A percentile compares a stretch with the other conserved stretches of the same genome.
Conservation (phyloP, 192 early-diverging fungal species). For the Backusella parvicylindrica region DNA sequence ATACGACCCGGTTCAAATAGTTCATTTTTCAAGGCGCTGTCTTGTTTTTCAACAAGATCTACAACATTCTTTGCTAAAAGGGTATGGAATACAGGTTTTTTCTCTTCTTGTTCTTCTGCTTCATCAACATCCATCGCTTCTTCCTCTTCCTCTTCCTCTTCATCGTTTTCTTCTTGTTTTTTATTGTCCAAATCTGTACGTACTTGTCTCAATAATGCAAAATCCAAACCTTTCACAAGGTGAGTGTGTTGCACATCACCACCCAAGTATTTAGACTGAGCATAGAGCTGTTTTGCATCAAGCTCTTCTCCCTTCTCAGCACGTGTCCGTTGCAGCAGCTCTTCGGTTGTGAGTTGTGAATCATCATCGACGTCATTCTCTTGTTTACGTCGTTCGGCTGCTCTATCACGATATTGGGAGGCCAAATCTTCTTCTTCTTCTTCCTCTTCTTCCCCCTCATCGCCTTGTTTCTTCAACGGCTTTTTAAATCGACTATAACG, state of each 20-base stretch:
- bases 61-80: slow-evolving; percentile 48
- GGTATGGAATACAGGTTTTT: slow-evolving; percentile 33
- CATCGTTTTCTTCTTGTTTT: slow-evolving; percentile 40
- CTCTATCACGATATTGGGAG: slow-evolving; percentile 81
- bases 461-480: slow-evolving; percentile 24
- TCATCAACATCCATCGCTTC: slow-evolving; percentile 37
- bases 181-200: slow-evolving; percentile 49
- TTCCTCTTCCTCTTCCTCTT: slow-evolving; percentile 41
- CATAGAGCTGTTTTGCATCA: slow-evolving; percentile 52
- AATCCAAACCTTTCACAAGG: slow-evolving; percentile 92
- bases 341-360: slow-evolving; percentile 62
- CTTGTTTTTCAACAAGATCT: slow-evolving; percentile 32
- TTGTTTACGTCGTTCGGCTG: slow-evolving; percentile 77
- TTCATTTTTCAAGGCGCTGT: slow-evolving; percentile 54
- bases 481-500: slow-evolving; percentile 7
- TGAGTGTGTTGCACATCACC: slow-evolving; percentile 87
- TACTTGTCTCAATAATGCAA: slow-evolving; percentile 71
- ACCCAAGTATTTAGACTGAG: slow-evolving; percentile 87
- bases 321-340: slow-evolving; percentile 48
- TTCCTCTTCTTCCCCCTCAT: background rate
- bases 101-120: background rate
- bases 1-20: slow-evolving; percentile 75
- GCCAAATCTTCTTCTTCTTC: slow-evolving; percentile 7
- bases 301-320: slow-evolving; percentile 38
- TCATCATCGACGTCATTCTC: slow-evolving; percentile 55